These are phyloP conservation scores for Raphanus hybrid DNA, from an alignment of 441 rosid genomes.

Conservation along the genomic window DNA sequence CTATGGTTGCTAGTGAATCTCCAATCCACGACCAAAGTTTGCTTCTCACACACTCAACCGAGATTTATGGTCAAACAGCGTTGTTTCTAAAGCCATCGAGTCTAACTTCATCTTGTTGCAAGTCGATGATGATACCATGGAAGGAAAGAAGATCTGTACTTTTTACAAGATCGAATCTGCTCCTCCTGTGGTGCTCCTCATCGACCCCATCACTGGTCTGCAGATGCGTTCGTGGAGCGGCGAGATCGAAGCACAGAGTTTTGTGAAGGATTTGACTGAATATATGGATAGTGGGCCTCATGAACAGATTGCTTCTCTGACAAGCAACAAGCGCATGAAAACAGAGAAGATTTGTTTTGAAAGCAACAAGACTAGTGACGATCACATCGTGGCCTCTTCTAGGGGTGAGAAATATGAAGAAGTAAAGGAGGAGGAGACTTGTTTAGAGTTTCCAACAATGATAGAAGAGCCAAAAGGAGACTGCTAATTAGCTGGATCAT, in stretches of 20 bases:
- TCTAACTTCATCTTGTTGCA: constrained; percentile 21
- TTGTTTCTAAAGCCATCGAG: background rate
- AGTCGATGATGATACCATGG: constrained; percentile 5
- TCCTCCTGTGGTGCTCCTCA: constrained; percentile 20
- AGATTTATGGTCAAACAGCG: constrained; percentile 20
- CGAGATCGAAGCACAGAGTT: background rate
- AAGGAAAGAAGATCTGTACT: constrained; percentile 22
- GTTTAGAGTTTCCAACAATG: background rate
- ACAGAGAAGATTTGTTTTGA: too few relatives aligned
- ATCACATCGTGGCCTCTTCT: too few relatives aligned
- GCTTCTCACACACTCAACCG: constrained; percentile 11
- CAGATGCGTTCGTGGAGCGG: background rate
- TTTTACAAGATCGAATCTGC: background rate
- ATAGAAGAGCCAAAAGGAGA: constrained; percentile 9
- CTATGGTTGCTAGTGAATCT: constrained; percentile 11
- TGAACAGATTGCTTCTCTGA: background rate
- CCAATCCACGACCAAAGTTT: constrained; percentile 13
- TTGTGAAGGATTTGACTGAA: background rate
- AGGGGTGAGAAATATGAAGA: too few relatives aligned
- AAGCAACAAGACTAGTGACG: too few relatives aligned
- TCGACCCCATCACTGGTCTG: background rate
- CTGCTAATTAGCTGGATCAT: background rate
- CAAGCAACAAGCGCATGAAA: background rate
- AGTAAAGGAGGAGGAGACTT: background rate
- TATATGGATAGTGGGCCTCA: background rate